Evolutionary conservation across 371 early-diverging fungal species (phyloP).

Genomic region (Rhizopus delemar): DNA sequence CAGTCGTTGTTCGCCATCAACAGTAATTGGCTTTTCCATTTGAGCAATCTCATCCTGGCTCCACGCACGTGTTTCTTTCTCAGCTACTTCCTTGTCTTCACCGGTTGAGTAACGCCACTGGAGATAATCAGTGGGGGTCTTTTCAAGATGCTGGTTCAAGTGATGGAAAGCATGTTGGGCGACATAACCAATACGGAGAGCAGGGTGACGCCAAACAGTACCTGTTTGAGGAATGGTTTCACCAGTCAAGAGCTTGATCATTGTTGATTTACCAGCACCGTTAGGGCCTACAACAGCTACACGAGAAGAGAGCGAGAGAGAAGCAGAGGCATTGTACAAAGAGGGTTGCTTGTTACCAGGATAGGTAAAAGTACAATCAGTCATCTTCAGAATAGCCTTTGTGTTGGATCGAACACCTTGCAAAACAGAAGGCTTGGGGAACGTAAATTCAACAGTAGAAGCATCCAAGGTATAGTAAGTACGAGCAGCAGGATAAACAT

Average conservation of each 20-base stretch:
- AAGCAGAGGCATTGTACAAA: conserved; percentile 61
- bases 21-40: conserved; percentile 62
- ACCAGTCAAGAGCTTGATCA: conserved; percentile 82
- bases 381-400: conserved; percentile 77
- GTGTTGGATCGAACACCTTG: conserved; percentile 75
- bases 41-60: conserved; percentile 66
- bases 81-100: conserved; percentile 77
- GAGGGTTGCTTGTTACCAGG: conserved; percentile 66
- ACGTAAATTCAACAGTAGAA: conserved; percentile 68
- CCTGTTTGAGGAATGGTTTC: conserved; percentile 67
- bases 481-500: conserved; percentile 57
- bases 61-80: conserved; percentile 72
- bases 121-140: conserved; percentile 79
- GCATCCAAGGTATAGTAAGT: conserved; percentile 74
- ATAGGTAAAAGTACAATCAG: conserved; percentile 67
- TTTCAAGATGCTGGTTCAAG: conserved; percentile 78
- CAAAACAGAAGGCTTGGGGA: conserved; percentile 76
- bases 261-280: conserved; percentile 85
- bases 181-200: conserved; percentile 82
- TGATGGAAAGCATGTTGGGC: conserved; percentile 91
- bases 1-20: conserved; percentile 62
- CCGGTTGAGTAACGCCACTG: conserved; percentile 84
- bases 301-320: conserved; percentile 72
- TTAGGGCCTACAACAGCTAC: conserved; percentile 82
- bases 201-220: conserved; percentile 71